Conservation (phyloP, 352 stramenopile genomes). For the Albugo candida region DNA sequence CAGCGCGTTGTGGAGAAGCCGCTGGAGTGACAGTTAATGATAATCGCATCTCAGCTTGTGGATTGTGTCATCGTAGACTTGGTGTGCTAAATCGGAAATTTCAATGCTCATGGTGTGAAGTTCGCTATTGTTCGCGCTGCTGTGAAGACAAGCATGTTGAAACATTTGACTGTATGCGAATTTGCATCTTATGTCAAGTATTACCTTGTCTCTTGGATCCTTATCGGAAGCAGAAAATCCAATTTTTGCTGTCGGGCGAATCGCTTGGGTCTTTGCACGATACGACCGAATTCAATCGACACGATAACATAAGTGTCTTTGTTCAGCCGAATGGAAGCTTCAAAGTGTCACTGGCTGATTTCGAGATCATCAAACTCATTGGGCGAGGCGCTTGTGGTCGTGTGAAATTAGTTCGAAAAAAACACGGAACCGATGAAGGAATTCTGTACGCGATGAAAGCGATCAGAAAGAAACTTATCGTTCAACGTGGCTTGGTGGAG, state of each 20-base stretch:
- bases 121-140: conserved; percentile 71
- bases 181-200: conserved; percentile 59
- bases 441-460: conserved; percentile 75
- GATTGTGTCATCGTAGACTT: conserved; percentile 68
- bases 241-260: conserved; percentile 31
- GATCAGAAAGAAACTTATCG: conserved; percentile 77
- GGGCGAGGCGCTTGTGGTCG: conserved; percentile 82
- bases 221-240: conserved; percentile 38
- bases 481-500: conserved; percentile 73
- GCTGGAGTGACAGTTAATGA: conserved; percentile 59
- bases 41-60: conserved; percentile 42
- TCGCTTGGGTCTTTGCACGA: conserved; percentile 1
- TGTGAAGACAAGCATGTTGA: conserved; percentile 76
- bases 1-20: conserved; percentile 39
- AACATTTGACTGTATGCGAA: conserved; percentile 48
- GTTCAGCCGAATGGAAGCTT: conserved; percentile 46
- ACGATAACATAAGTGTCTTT: conserved; percentile 49
- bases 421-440: conserved; percentile 59
- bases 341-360: conserved; percentile 64
- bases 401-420: conserved; percentile 78
- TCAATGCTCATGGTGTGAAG: conserved; percentile 66
- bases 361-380: conserved; percentile 96
- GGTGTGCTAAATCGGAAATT: conserved; percentile 57
- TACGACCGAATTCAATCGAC: conserved; percentile 4
- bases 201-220: conserved; percentile 68